Percentiles rank a stretch among this genome's conserved stretches.
These are phyloP conservation scores for Pseudomonodictys pantanalensis DNA, from an alignment of 495 filamentous ascomycete species.

Conservation along the genomic window DNA sequence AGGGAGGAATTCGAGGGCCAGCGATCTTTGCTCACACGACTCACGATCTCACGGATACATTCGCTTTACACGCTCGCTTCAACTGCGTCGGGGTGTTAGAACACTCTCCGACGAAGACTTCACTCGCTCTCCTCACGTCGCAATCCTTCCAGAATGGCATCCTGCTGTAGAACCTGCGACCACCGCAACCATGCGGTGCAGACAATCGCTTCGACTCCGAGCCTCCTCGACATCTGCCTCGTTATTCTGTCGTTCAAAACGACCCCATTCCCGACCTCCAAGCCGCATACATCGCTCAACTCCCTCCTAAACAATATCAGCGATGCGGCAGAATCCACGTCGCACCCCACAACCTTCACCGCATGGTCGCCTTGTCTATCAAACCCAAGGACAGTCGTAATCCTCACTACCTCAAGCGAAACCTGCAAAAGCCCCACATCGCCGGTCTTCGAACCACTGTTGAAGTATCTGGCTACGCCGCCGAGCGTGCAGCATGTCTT, in stretches of 20 bases:
- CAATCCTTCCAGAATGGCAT: too few species aligned
- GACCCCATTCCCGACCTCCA: neutral
- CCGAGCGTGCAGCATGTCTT: conserved; percentile 16
- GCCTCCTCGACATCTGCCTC: conserved; percentile 17
- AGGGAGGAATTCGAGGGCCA: too few species aligned
- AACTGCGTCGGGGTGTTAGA: too few species aligned
- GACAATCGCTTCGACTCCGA: neutral
- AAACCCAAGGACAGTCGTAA: neutral
- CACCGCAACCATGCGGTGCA: conserved; percentile 14
- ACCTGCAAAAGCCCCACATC: conserved; percentile 7
- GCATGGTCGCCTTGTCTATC: conserved; percentile 16
- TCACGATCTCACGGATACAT: too few species aligned
- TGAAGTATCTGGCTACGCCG: neutral
- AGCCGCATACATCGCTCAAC: neutral
- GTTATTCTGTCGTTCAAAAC: conserved; percentile 18
- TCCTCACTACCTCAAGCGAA: conserved; percentile 20
- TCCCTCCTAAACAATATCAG: conserved; percentile 19
- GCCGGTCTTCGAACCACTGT: conserved; percentile 14
- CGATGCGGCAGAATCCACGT: conserved; percentile 8
- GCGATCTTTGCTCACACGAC: too few species aligned
- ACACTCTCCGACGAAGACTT: too few species aligned
- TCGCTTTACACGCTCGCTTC: too few species aligned
- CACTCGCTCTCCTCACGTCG: too few species aligned
- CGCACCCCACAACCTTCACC: conserved; percentile 16
- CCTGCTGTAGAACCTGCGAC: conserved; percentile 22